phyloP scores from a whole-genome alignment of 169 alveolate species.

The Plasmodium knowlesi region DNA sequence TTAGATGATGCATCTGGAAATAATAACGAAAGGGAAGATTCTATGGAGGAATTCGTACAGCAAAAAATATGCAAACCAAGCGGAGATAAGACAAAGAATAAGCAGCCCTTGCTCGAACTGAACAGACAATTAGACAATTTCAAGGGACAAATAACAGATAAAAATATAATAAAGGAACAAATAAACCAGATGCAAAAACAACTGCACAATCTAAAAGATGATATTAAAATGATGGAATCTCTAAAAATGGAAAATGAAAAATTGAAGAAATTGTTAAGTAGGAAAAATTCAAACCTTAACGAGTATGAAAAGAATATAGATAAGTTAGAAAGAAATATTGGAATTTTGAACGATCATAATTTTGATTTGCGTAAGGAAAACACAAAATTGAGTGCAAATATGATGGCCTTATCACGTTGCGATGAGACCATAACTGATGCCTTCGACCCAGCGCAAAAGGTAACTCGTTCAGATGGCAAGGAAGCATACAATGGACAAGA shows the following conservation, averaged over 20 bases:
- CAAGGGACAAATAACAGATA: conserved; percentile 25
- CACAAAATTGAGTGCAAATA: background rate
- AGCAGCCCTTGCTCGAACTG: background rate
- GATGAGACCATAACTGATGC: background rate
- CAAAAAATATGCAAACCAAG: background rate
- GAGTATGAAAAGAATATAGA: conserved; percentile 26
- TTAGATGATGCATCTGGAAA: background rate
- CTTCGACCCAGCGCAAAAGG: background rate
- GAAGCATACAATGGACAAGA: background rate
- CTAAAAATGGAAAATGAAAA: conserved; percentile 46
- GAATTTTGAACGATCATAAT: conserved; percentile 21
- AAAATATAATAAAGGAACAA: conserved; percentile 39
- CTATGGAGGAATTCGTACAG: background rate
- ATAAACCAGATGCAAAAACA: conserved; percentile 30
- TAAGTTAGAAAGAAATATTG: conserved; percentile 24
- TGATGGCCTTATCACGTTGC: conserved; percentile 5
- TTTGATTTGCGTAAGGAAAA: conserved; percentile 12
- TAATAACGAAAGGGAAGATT: background rate
- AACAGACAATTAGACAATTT: conserved; percentile 4
- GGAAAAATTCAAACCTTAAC: background rate
- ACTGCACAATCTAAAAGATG: conserved; percentile 29
- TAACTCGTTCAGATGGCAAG: background rate
- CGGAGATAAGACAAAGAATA: background rate
- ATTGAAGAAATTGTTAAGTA: conserved; percentile 29
- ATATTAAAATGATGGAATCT: conserved; percentile 33